A percentile compares a stretch with the other conserved stretches of the same genome.
phyloP scores from a whole-genome alignment of 164 flowering plant species.

The Aristolochia fimbriata region DNA sequence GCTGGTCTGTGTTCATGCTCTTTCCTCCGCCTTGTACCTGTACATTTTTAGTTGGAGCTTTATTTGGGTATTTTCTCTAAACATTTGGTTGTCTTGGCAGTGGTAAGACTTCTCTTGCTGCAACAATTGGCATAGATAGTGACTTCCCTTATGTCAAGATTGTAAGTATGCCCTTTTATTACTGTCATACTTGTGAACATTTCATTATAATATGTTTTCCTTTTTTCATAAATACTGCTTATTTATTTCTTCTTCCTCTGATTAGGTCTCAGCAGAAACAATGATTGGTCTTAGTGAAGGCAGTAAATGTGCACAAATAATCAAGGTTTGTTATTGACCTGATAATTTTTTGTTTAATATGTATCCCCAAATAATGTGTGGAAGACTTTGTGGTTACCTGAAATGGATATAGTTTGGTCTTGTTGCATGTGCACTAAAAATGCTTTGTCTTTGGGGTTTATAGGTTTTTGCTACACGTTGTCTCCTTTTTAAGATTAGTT shows the following conservation, averaged over 20 bases:
- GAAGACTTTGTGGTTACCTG: too few relatives aligned
- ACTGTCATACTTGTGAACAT: background rate
- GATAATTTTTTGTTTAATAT: too few relatives aligned
- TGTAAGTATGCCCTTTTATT: slow-evolving; percentile 36
- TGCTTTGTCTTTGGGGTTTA: too few relatives aligned
- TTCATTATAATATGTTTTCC: too few relatives aligned
- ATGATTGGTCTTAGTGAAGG: slow-evolving; percentile 95
- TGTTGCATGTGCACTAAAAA: too few relatives aligned
- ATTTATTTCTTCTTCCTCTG: background rate
- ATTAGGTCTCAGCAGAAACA: slow-evolving; percentile 78
- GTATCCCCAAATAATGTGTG: too few relatives aligned
- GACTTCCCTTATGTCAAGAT: slow-evolving; percentile 92
- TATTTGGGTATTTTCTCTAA: slow-evolving; percentile 1
- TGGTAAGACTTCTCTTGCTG: slow-evolving; percentile 94
- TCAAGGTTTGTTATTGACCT: slow-evolving; percentile 44
- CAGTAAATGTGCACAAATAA: slow-evolving; percentile 87
- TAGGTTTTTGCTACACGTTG: too few relatives aligned
- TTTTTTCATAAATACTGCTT: background rate
- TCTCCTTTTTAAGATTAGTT: too few relatives aligned
- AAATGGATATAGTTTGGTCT: too few relatives aligned
- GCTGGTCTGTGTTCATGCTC: slow-evolving; percentile 44
- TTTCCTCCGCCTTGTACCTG: background rate
- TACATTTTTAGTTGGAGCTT: background rate
- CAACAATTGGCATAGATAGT: slow-evolving; percentile 93
- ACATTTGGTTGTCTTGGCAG: slow-evolving; percentile 31